Base-by-base conservation (phyloP, 2,329 filamentous ascomycete genomes). In the Lachnellula arida region DNA sequence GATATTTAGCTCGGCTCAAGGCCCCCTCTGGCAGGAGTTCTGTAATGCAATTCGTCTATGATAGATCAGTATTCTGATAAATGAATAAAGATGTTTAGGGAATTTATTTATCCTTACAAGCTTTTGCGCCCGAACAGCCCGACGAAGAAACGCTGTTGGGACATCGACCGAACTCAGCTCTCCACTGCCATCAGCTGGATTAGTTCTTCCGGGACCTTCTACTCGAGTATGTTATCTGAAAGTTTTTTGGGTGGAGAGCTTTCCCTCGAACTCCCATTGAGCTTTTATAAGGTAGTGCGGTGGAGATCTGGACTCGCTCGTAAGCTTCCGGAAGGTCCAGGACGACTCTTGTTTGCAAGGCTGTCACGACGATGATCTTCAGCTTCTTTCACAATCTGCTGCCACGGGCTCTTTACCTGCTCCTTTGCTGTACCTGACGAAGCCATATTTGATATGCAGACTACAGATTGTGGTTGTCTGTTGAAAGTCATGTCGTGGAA, bases 111-210 rank as follows among this genome's bases (percentile, higher is more conserved):
- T 14, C 57, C 61, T 46, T 59, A 76, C 73, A 42, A 80, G 67
- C 61, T 72, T 74, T 56, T 80, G 78, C 3, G 80, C 80, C 19
- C 83, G 65, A 8, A 69, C 78, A 22, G 81, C 81, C 35, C 81
- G 72, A 42, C 77, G 72, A 47, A 82, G 69, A 66, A 83, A 84
- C 0, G 81, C 80, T 23, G 69, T 73, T 3, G 73, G 19, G 73
- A 75, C 9, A 74, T 76, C 55, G 72, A 76, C 54, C 70, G 74
- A 25, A 74, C 70, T 75, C 44, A 78, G 63, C 50, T 73, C 67
- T 2, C 75, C 74, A 5, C 65, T 52, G n/a, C n/a, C n/a, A n/a
- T n/a, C n/a, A n/a, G n/a, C n/a, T n/a, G n/a, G n/a, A n/a, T n/a
- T n/a, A n/a, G n/a, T n/a, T n/a, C n/a, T n/a, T n/a, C n/a, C n/a